These are phyloP conservation scores for Garcia nutans DNA, from an alignment of 345 rosid genomes.

Conservation along the genomic window DNA sequence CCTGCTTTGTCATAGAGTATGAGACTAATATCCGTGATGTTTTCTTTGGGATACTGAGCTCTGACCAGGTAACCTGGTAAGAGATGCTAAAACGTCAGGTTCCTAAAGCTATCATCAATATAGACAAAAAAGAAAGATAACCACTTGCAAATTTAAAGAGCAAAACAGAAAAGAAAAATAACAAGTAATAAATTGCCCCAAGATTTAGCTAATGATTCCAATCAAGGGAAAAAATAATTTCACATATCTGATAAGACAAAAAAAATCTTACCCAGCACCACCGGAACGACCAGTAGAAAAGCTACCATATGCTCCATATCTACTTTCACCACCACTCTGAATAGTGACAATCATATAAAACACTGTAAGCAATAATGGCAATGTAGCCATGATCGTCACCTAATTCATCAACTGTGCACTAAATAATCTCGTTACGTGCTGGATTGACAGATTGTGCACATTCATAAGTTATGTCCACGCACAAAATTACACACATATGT, in stretches of 20 bases:
- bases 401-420: not conserved
- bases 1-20: constrained; percentile 15
- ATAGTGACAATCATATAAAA: not conserved
- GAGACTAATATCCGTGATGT: constrained; percentile 47
- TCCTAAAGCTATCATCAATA: not conserved
- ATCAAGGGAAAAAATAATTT: not conserved
- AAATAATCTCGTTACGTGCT: not conserved
- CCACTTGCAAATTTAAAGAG: constrained; percentile 2
- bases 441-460: not conserved
- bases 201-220: not conserved
- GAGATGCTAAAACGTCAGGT: constrained; percentile 17
- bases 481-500: not conserved
- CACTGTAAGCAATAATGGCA: not conserved
- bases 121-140: not conserved
- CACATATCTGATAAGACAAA: not conserved
- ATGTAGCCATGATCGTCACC: not conserved
- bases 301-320: constrained; percentile 40
- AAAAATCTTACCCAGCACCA: constrained; percentile 34
- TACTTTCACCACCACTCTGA: constrained; percentile 37
- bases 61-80: constrained; percentile 29
- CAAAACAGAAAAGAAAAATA: not conserved
- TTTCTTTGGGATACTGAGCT: constrained; percentile 24
- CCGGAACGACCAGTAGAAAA: constrained; percentile 36
- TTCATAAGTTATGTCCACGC: not conserved
- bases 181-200: not conserved